Conservation (phyloP, 2,329 filamentous ascomycete genomes). For the Aspergillus clavatus region DNA sequence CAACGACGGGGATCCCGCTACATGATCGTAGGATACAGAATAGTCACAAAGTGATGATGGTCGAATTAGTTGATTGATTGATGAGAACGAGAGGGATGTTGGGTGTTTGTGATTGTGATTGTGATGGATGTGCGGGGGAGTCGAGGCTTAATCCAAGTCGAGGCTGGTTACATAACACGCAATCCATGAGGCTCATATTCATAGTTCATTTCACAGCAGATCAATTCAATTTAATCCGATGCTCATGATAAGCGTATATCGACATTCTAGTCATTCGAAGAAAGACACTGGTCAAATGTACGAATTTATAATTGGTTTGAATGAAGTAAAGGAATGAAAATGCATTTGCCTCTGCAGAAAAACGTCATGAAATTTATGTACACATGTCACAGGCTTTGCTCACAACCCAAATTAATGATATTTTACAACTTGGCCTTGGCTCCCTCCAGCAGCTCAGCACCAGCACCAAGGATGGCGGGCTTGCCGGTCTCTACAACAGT, state of each 20-base stretch:
- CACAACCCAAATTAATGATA: constrained; percentile 3
- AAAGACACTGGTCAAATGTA: no score
- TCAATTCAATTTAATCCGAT: no score
- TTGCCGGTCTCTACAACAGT: constrained; percentile 92
- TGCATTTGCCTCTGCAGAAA: neutral
- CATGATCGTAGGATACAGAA: constrained; percentile 23
- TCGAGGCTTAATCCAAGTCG: neutral
- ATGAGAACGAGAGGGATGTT: no score
- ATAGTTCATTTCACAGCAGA: no score
- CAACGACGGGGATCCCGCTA: constrained; percentile 21
- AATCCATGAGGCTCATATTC: no score
- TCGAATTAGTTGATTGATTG: no score
- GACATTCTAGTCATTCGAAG: no score
- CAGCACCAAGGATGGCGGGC: constrained; percentile 74
- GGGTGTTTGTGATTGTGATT: neutral
- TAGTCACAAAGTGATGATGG: no score
- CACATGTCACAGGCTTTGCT: constrained; percentile 11
- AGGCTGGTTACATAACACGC: neutral
- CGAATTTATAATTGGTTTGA: no score
- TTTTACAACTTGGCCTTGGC: constrained; percentile 49
- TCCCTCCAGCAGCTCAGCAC: constrained; percentile 63
- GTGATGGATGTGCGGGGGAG: neutral
- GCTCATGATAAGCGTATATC: no score
- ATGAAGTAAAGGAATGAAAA: no score
- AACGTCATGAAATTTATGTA: constrained; percentile 15